These are phyloP conservation scores for Suillus clintonianus DNA, from an alignment of 768 basidiomycete species.

Conservation along the genomic window DNA sequence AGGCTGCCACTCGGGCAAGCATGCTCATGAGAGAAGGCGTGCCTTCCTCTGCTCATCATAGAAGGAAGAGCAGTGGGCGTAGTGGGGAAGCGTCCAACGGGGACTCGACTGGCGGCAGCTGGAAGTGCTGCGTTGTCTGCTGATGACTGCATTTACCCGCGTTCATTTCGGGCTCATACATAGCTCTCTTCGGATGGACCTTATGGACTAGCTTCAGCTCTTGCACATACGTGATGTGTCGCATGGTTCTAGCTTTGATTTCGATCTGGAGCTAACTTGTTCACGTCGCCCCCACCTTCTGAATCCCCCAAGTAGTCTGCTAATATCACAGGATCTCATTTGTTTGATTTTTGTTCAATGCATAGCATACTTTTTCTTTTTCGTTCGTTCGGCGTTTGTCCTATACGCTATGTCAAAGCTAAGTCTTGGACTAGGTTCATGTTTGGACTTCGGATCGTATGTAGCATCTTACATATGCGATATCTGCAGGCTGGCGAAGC, in stretches of 20 bases:
- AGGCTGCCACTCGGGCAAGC: slow-evolving; percentile 93
- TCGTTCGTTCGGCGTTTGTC: neutral
- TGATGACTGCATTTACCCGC: slow-evolving; percentile 27
- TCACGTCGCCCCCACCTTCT: neutral
- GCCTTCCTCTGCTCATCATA: slow-evolving; percentile 52
- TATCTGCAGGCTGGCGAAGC: neutral
- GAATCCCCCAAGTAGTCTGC: neutral
- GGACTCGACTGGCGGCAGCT: slow-evolving; percentile 47
- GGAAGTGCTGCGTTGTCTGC: slow-evolving; percentile 71
- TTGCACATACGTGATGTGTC: slow-evolving; percentile 6
- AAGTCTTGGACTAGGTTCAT: slow-evolving; percentile 9
- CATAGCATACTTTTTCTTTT: slow-evolving; percentile 14
- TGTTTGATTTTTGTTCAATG: slow-evolving; percentile 14
- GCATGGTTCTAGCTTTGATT: neutral
- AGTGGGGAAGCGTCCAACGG: slow-evolving; percentile 32
- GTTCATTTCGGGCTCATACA: neutral
- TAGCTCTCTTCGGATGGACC: neutral
- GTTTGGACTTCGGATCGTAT: neutral
- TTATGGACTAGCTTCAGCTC: slow-evolving; percentile 4
- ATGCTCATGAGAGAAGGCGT: slow-evolving; percentile 94
- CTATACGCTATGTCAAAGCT: slow-evolving; percentile 4
- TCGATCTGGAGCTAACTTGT: slow-evolving; percentile 1
- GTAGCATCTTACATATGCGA: neutral
- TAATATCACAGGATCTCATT: slow-evolving; percentile 18
- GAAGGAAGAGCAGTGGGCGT: slow-evolving; percentile 56